Conservation (phyloP, 73 alveolate species). For the Durusdinium trenchii region DNA sequence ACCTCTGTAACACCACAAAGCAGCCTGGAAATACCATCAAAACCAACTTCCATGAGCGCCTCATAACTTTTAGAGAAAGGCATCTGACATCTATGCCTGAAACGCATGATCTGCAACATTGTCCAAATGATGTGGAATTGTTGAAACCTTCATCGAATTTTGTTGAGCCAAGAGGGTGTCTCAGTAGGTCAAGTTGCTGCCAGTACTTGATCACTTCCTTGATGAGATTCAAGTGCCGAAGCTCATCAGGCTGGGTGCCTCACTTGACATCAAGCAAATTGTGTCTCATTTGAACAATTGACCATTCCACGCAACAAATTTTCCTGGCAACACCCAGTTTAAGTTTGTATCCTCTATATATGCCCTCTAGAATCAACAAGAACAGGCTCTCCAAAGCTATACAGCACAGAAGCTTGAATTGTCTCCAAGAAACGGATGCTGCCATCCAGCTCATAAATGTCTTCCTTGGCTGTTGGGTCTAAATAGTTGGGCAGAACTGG, state of each 20-base stretch:
- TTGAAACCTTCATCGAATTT: background rate
- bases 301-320: too few species aligned
- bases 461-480: background rate
- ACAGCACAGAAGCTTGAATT: background rate
- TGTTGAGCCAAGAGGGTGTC: too few species aligned
- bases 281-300: background rate
- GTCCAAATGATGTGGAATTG: too few species aligned
- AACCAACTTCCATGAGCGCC: background rate
- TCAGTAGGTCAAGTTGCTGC: slow-evolving; percentile 55
- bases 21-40: background rate
- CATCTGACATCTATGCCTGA: background rate
- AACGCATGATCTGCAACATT: too few species aligned
- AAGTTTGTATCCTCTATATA: too few species aligned
- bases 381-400: background rate
- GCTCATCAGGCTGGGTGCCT: slow-evolving; percentile 74
- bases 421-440: slow-evolving; percentile 27
- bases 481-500: background rate
- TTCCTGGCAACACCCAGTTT: too few species aligned
- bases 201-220: slow-evolving; percentile 92
- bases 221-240: slow-evolving; percentile 65
- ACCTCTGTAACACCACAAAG: background rate
- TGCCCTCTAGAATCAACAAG: too few species aligned
- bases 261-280: background rate
- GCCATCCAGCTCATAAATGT: slow-evolving; percentile 80
- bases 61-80: background rate